Conservation (phyloP, 176 grass and related monocot species). For the Oryza australiensis region DNA sequence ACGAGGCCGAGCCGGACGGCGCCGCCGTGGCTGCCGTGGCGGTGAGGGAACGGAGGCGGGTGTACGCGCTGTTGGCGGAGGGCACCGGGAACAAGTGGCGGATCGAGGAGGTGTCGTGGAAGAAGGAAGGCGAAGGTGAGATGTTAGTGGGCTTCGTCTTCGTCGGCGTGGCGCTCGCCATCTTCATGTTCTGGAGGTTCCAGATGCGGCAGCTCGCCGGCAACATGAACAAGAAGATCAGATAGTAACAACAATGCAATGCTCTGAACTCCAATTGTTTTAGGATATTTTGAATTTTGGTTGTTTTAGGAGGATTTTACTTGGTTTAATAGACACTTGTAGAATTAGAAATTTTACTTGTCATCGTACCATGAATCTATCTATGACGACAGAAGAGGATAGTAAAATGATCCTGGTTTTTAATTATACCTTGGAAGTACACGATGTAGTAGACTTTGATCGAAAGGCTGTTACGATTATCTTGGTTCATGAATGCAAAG, state of each 20-base stretch:
- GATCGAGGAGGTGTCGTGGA: constrained; percentile 86
- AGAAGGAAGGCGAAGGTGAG: constrained; percentile 63
- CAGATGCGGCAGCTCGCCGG: constrained; percentile 73
- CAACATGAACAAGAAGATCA: constrained; percentile 88
- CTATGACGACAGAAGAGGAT: not conserved
- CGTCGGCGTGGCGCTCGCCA: constrained; percentile 56
- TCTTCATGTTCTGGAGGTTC: constrained; percentile 92
- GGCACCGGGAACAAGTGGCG: not conserved
- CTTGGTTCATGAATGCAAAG: not conserved
- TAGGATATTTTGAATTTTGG: too few species aligned
- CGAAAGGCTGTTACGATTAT: not conserved
- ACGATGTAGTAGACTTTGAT: not conserved
- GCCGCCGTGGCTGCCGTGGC: constrained; percentile 49
- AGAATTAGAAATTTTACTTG: constrained; percentile 23
- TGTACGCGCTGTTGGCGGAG: constrained; percentile 50
- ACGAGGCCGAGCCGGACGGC: constrained; percentile 41
- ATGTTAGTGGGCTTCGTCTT: constrained; percentile 63
- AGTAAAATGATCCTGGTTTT: not conserved
- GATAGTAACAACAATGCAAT: constrained; percentile 20
- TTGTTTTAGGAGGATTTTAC: constrained; percentile 1
- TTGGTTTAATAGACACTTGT: constrained; percentile 11
- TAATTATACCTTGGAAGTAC: not conserved
- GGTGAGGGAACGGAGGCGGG: constrained; percentile 59
- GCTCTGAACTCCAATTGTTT: not conserved
- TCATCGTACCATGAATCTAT: not conserved